Base-by-base conservation (phyloP, 2,329 filamentous ascomycete species). In the Cadophora gregata region DNA sequence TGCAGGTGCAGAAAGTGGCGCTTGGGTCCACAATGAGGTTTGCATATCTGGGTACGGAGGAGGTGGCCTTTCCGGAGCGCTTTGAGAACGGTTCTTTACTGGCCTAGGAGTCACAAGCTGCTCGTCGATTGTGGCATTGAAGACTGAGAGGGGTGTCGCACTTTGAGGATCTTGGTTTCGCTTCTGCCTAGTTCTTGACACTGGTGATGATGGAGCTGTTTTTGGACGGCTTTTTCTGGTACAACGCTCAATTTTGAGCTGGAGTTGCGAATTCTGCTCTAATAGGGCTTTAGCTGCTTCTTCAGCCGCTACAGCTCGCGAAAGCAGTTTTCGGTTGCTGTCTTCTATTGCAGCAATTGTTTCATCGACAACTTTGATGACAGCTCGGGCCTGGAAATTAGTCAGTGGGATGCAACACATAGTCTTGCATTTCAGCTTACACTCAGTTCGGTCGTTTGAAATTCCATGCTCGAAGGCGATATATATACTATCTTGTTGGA, bases 341-440 rank as follows among this genome's bases (percentile, higher is more conserved):
- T 66, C 66, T 62, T 75, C 73, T 31, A 75, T 72, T n/a, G 69
- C 68, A 21, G 71, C 71, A 16, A 75, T 73, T 6, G 67, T 72
- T 55, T 74, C 70, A 50, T 74, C 71, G 3, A 73, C 65, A 0
- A 67, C 68, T 61, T 71, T 72, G 19, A 73, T 67, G 1, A 69
- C 67, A 3, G 69, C 70, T 66, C 70, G 66, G 61, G 70, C 69
- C 72, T 74, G 21, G 14, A 31, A 10, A n/a, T 19, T 36, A 36
- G 21, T 36, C 12, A 48, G 42, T 24, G 29, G 25, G n/a, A 16
- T 31, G n/a, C n/a, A n/a, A n/a, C n/a, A n/a, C n/a, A n/a, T n/a
- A n/a, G n/a, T n/a, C n/a, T n/a, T n/a, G n/a, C n/a, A n/a, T n/a
- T n/a, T n/a, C n/a, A 10, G 58, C 59, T 48, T 47, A 65, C 67